Conservation (phyloP, 2,329 filamentous ascomycete genomes). For the Trichoderma polysporum region DNA sequence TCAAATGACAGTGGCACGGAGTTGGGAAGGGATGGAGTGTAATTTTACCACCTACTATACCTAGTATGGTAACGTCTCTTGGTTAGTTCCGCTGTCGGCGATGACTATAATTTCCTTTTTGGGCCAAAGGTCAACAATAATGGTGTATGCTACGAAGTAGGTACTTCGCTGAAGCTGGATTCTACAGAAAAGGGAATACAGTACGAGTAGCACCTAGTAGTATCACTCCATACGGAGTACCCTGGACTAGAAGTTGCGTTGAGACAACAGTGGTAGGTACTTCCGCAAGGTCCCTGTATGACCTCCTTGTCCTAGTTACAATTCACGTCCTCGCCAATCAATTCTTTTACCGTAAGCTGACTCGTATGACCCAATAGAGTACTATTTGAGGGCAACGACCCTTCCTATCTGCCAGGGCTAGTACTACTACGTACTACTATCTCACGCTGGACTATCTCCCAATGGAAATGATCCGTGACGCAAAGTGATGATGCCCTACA, state of each 20-base stretch:
- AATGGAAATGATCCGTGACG: no score
- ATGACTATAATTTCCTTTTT: neutral
- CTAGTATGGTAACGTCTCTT: no score
- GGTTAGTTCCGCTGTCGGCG: neutral
- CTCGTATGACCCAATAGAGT: neutral
- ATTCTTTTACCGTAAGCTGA: neutral
- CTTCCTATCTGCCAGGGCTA: neutral
- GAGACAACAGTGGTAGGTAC: neutral
- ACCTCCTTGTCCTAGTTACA: neutral
- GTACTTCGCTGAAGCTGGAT: no score
- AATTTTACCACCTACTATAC: no score
- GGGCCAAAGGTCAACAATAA: neutral
- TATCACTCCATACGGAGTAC: no score
- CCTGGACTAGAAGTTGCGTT: neutral
- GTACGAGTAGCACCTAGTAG: no score
- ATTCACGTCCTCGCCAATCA: neutral
- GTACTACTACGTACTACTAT: neutral
- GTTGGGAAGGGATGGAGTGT: no score
- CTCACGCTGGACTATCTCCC: neutral
- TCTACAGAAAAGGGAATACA: no score
- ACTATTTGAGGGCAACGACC: neutral
- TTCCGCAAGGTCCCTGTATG: neutral
- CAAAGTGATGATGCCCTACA: no score
- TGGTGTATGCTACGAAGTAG: no score
- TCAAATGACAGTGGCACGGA: no score